phyloP scores from a whole-genome alignment of 2,329 filamentous ascomycete genomes.

The Colletotrichum acutatum region DNA sequence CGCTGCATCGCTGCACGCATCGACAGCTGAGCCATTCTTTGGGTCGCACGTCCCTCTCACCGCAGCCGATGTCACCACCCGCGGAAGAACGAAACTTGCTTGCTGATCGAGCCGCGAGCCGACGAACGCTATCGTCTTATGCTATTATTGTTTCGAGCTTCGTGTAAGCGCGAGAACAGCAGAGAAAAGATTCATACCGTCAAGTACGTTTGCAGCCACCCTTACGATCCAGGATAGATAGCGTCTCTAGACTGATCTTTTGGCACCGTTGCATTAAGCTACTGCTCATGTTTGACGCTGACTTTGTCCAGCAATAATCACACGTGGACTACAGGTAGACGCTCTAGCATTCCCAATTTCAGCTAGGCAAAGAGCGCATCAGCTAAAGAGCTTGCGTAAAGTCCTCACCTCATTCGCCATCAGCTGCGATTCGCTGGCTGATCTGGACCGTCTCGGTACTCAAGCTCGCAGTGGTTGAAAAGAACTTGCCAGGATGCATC shows the following conservation, averaged over 20 bases:
- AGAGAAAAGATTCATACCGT: neutral
- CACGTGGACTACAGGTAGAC: neutral
- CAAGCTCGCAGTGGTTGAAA: slow-evolving; percentile 8
- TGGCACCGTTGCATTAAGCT: neutral
- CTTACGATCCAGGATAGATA: neutral
- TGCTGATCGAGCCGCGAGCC: neutral
- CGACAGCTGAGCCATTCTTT: slow-evolving; percentile 1
- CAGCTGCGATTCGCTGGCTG: neutral
- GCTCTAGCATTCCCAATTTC: neutral
- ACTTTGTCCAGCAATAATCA: neutral
- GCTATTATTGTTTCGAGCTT: neutral
- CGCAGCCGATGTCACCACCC: neutral
- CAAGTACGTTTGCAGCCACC: neutral
- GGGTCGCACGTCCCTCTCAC: slow-evolving; percentile 16
- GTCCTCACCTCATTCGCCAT: neutral
- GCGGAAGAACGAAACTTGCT: neutral
- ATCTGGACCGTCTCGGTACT: slow-evolving; percentile 4
- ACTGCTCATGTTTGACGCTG: neutral
- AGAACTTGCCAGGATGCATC: neutral
- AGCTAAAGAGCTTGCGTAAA: slow-evolving; percentile 14
- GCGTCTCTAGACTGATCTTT: neutral
- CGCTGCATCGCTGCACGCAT: neutral
- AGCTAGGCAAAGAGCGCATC: neutral
- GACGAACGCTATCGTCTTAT: slow-evolving; percentile 12
- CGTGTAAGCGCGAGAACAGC: neutral